Evolutionary conservation across 148 eudicot genomes (phyloP).

Genomic region (Cornus controversa): DNA sequence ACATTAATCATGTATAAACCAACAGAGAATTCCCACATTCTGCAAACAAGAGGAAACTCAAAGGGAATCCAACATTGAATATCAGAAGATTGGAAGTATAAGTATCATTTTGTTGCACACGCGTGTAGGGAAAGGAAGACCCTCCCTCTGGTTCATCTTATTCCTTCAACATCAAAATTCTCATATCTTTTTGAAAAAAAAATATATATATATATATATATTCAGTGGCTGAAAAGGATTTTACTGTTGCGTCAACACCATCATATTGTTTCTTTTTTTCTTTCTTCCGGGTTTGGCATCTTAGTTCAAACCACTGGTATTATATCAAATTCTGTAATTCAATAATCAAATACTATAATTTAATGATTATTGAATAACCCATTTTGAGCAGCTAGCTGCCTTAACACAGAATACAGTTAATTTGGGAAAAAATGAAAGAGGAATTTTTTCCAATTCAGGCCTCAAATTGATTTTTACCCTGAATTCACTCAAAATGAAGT

Average conservation of each 20-base stretch:
- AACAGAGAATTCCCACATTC: slow-evolving; percentile 97
- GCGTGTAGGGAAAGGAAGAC: background rate
- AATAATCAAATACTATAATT: too few species aligned
- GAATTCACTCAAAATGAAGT: background rate
- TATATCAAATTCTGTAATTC: background rate
- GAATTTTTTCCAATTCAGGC: background rate
- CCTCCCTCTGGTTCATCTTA: background rate
- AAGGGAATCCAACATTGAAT: background rate
- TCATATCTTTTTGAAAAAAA: too few species aligned
- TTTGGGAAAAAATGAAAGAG: background rate
- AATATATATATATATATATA: too few species aligned
- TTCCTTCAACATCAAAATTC: background rate
- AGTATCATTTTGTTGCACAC: background rate
- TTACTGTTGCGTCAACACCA: too few species aligned
- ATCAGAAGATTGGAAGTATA: background rate
- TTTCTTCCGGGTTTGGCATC: background rate
- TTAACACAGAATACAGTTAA: background rate
- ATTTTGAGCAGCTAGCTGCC: background rate
- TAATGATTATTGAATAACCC: background rate
- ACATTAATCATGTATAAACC: slow-evolving; percentile 88
- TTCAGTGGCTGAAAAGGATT: too few species aligned
- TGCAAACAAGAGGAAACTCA: slow-evolving; percentile 24
- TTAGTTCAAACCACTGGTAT: background rate
- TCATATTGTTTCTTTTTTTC: too few species aligned
- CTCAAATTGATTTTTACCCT: background rate